These are phyloP conservation scores for Clarireedia monteithiana DNA, from an alignment of 2,329 filamentous ascomycete genomes.

Conservation along the genomic window DNA sequence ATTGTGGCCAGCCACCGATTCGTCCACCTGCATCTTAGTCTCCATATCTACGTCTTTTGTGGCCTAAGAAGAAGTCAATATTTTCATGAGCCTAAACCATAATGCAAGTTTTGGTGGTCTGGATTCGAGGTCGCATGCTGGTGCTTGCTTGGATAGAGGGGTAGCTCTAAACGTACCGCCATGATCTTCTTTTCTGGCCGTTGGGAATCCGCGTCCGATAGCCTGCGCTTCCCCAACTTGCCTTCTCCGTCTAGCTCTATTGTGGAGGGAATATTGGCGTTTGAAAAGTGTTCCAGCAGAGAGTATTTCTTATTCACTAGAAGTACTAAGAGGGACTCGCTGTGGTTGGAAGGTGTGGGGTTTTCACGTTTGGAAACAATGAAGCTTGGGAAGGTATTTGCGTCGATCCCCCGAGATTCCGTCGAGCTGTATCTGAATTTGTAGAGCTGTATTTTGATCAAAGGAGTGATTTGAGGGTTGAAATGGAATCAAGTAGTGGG, in stretches of 20 bases:
- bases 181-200: slow-evolving; percentile 52
- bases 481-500: neutral
- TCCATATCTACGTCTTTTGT: slow-evolving; percentile 53
- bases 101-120: neutral
- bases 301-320: slow-evolving; percentile 14
- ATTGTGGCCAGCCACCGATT: slow-evolving; percentile 44
- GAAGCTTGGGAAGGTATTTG: neutral
- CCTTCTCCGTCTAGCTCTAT: slow-evolving; percentile 20
- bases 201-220: slow-evolving; percentile 52
- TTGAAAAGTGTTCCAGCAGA: slow-evolving; percentile 17
- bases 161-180: slow-evolving; percentile 42
- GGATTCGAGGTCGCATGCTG: neutral
- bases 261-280: slow-evolving; percentile 28
- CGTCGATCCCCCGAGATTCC: neutral
- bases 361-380: neutral
- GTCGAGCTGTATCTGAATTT: neutral
- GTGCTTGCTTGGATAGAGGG: slow-evolving; percentile 10
- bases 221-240: slow-evolving; percentile 62
- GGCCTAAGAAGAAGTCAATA: slow-evolving; percentile 28
- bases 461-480: neutral
- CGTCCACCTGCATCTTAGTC: slow-evolving; percentile 59
- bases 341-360: slow-evolving; percentile 5
- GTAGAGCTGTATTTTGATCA: neutral
- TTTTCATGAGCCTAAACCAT: neutral
- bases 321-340: slow-evolving; percentile 6